Percentiles rank a stretch among this genome's conserved stretches.
Evolutionary conservation across 2,329 filamentous ascomycete species (phyloP).

Genomic region (Hypoxylon sp.): DNA sequence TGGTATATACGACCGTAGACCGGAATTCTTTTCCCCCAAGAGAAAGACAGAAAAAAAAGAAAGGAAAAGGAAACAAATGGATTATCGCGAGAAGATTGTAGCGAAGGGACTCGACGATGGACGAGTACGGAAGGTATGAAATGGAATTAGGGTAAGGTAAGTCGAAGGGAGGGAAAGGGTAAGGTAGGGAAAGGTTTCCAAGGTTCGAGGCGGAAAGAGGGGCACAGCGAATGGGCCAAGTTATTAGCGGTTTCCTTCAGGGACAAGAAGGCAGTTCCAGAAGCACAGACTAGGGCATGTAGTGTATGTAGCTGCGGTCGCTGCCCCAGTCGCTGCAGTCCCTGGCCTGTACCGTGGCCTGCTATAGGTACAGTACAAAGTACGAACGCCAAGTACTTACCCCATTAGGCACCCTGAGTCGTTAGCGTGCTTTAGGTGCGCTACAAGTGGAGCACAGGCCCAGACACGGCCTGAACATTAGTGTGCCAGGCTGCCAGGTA

Average conservation of each 20-base stretch:
- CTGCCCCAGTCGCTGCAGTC: not conserved
- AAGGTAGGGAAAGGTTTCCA: conserved; percentile 36
- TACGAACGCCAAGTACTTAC: conserved; percentile 22
- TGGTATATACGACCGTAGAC: conserved; percentile 38
- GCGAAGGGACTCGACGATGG: conserved; percentile 38
- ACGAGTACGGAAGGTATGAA: conserved; percentile 35
- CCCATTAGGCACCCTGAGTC: conserved; percentile 37
- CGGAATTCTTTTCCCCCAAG: conserved; percentile 20
- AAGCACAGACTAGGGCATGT: conserved; percentile 28
- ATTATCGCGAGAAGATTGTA: conserved; percentile 33
- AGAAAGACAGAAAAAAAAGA: conserved; percentile 15
- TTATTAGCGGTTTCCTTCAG: conserved; percentile 28
- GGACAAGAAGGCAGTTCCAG: conserved; percentile 20
- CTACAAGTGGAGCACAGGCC: conserved; percentile 39
- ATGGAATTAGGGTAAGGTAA: conserved; percentile 37
- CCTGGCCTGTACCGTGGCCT: not conserved
- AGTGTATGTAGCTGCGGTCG: not conserved
- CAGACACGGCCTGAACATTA: conserved; percentile 31
- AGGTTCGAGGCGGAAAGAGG: conserved; percentile 41
- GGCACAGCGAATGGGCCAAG: conserved; percentile 37
- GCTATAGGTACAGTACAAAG: conserved; percentile 1
- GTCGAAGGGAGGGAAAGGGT: conserved; percentile 36
- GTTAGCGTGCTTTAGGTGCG: conserved; percentile 41
- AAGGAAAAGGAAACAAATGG: conserved; percentile 15
- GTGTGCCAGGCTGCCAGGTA: conserved; percentile 41